Base-by-base conservation (phyloP, 768 basidiomycete species). In the Mycena floridula region DNA sequence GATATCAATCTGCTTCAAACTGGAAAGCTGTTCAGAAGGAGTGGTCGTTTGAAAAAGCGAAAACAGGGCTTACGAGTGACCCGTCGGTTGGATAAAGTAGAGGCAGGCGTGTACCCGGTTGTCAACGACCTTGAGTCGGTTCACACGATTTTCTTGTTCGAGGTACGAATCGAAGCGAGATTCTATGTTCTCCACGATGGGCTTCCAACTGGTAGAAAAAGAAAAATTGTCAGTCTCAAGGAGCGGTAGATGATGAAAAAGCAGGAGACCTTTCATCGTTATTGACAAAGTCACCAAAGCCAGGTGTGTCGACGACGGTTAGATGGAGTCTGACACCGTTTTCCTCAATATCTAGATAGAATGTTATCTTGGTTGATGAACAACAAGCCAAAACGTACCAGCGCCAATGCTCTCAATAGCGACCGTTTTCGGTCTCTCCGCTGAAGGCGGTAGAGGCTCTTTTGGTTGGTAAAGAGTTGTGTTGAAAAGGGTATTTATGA, bases 251-350 rank as follows among this genome's bases (percentile, higher is more conserved):
- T 20, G 15, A 42, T 35, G 58, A 41, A 50, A 47, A 45, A 46
- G 43, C 39, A 54, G 52, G 52, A 68, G 52, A 91, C 92, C 93
- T 93, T 59, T 96, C 92, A 55, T 96, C 91, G 64, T 99, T 99
- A 75, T 99, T 97, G 60, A 98, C 94, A 64, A 96, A 98, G 65
- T 99, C 96, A 49, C 96, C 96, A 59, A 97, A 99, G 25, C 96
- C 96, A 45, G 96, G 96, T 23, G 94, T 99, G 63, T 99, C 96
- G 51, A 99, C 96, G 50, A 99, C 95, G n/a, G 93, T 98, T 45
- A 99, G 70, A 60, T 93, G 92, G 36, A 98, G 81, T 54, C 94
- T 81, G 32, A 98, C 96, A 47, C 94, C 95, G 48, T 88, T 95
- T 73, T 99, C 96, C 72, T 98, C 95, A 59, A 99, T 98, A 62